Percentiles rank a stretch among this genome's conserved stretches.
Conservation (phyloP, 1,284 basidiomycete genomes). For the Apiotrichum laibachii region DNA sequence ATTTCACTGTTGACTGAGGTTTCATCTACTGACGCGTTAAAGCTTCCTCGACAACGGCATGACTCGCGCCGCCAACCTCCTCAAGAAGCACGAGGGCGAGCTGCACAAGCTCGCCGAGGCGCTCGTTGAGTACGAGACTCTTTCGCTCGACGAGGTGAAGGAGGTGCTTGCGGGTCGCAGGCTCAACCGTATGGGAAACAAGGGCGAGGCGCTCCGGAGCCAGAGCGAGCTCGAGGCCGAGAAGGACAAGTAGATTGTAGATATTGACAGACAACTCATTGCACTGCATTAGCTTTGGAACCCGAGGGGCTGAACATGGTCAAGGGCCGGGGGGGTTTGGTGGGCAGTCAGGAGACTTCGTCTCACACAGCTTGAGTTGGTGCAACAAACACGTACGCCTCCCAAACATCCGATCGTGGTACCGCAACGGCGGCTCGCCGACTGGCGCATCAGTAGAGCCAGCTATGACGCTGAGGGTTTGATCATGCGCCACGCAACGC, state of each 20-base stretch:
- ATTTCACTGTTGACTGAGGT: conserved; percentile 51
- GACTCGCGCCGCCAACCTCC: conserved; percentile 64
- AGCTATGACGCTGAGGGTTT: too few relatives aligned
- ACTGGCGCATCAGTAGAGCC: too few relatives aligned
- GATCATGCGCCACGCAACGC: too few relatives aligned
- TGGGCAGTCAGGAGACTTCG: too few relatives aligned
- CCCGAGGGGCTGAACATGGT: too few relatives aligned
- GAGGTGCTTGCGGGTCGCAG: conserved; percentile 77
- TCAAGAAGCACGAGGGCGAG: conserved; percentile 71
- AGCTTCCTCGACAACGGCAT: conserved; percentile 75
- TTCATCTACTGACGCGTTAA: conserved; percentile 3
- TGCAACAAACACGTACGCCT: too few relatives aligned
- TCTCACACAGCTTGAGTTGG: too few relatives aligned
- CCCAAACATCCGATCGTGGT: too few relatives aligned
- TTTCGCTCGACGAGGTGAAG: conserved; percentile 77
- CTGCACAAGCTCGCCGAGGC: conserved; percentile 83
- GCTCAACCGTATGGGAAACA: conserved; percentile 52
- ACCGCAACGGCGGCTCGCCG: too few relatives aligned
- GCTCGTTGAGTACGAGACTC: conserved; percentile 89
- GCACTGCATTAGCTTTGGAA: conserved; percentile 6
- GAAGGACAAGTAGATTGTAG: conserved; percentile 12
- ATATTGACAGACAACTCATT: conserved; percentile 4
- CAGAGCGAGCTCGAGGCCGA: conserved; percentile 22
- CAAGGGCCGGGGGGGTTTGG: too few relatives aligned
- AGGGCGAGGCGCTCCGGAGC: conserved; percentile 33